Evolutionary conservation across 2,329 filamentous ascomycete genomes (phyloP).

Genomic region (Huntiella omanensis): DNA sequence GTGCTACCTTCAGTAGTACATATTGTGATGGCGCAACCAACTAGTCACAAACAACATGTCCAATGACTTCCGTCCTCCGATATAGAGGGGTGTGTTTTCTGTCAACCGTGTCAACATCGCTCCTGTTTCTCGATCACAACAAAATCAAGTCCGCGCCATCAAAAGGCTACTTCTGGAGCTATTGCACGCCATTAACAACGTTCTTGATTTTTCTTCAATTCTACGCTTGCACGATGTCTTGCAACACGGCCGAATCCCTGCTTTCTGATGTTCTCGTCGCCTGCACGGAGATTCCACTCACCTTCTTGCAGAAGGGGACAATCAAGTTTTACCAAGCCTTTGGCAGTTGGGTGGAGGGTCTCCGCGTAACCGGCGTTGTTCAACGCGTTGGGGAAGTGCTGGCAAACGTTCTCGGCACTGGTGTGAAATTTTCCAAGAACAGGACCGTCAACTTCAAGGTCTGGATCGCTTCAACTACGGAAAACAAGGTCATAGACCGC

Average conservation of each 20-base stretch:
- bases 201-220: constrained; percentile 75
- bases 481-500: constrained; percentile 45
- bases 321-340: constrained; percentile 52
- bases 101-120: constrained; percentile 54
- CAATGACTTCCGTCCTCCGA: constrained; percentile 59
- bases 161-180: constrained; percentile 63
- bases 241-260: constrained; percentile 67
- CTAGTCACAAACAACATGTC: constrained; percentile 35
- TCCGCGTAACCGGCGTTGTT: constrained; percentile 68
- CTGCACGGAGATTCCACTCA: constrained; percentile 72
- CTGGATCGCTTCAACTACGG: constrained; percentile 40
- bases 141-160: constrained; percentile 59
- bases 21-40: constrained; percentile 2
- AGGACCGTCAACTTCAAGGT: constrained; percentile 51
- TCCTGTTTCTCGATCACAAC: constrained; percentile 47
- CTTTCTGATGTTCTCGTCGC: constrained; percentile 56
- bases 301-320: constrained; percentile 64
- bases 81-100: constrained; percentile 57
- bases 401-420: constrained; percentile 60
- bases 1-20: too few species aligned
- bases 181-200: constrained; percentile 78
- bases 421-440: constrained; percentile 54
- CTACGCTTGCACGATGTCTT: constrained; percentile 56
- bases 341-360: constrained; percentile 35
- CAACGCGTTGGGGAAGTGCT: constrained; percentile 70